Conservation (phyloP, 2,329 filamentous ascomycete species). For the Aurifilum marmelostoma region DNA sequence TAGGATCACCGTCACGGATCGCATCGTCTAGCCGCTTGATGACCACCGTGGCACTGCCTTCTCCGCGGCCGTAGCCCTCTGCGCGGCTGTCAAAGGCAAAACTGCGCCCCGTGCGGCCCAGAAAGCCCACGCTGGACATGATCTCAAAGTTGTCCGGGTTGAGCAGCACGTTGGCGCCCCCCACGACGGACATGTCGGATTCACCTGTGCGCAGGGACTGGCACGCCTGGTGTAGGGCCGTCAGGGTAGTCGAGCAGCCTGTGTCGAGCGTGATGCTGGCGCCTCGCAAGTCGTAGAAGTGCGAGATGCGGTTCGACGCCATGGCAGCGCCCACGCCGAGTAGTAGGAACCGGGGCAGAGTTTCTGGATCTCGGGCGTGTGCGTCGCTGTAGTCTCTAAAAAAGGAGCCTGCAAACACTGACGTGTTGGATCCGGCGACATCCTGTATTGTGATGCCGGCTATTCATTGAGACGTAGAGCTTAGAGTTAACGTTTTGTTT, state of each 20-base stretch:
- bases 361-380: constrained; percentile 27
- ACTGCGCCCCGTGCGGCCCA: constrained; percentile 18
- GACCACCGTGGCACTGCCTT: constrained; percentile 4
- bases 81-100: constrained; percentile 17
- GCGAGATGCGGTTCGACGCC: constrained; percentile 46
- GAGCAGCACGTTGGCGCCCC: constrained; percentile 34
- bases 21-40: constrained; percentile 12
- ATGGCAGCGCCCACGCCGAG: constrained; percentile 43
- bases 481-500: not conserved
- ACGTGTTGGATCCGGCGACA: constrained; percentile 39
- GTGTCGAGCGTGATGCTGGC: constrained; percentile 51
- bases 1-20: not conserved
- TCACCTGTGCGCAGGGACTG: constrained; percentile 20
- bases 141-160: constrained; percentile 39
- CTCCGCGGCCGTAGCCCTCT: constrained; percentile 15
- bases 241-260: constrained; percentile 48
- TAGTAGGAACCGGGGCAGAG: constrained; percentile 37
- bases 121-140: constrained; percentile 30
- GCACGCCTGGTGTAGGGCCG: constrained; percentile 35
- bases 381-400: constrained; percentile 37
- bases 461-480: not conserved
- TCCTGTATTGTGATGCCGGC: constrained; percentile 31
- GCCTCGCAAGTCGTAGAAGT: constrained; percentile 46
- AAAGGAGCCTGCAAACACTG: constrained; percentile 39
- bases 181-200: constrained; percentile 32